Evolutionary conservation across 257 asterid genomes (phyloP).

Genomic region (Dorcoceras hygrometricum): DNA sequence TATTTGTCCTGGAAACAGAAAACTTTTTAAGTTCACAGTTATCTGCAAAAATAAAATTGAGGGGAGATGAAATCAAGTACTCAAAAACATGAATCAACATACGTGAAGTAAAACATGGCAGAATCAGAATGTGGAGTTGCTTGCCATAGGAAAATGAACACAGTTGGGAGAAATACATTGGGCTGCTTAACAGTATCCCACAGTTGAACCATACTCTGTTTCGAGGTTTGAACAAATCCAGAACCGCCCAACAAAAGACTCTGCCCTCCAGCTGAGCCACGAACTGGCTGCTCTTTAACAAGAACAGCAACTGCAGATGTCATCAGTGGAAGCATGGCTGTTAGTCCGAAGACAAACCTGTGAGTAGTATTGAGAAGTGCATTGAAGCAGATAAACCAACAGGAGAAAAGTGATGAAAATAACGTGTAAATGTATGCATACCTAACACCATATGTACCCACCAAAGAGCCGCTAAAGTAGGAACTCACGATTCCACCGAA

Average conservation of each 20-base stretch:
- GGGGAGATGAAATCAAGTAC: conserved; percentile 12
- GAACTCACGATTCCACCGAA: conserved; percentile 95
- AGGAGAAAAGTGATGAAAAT: background rate
- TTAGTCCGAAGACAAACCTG: conserved; percentile 95
- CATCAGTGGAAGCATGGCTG: conserved; percentile 88
- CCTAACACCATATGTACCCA: conserved; percentile 96
- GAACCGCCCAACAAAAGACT: conserved; percentile 35
- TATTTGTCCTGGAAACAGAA: conserved; percentile 65
- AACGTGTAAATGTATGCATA: conserved; percentile 29
- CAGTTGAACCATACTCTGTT: conserved; percentile 49
- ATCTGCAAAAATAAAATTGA: conserved; percentile 6
- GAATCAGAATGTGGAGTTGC: conserved; percentile 97
- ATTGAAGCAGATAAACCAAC: conserved; percentile 13
- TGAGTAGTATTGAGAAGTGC: conserved; percentile 23
- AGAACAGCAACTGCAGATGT: conserved; percentile 95
- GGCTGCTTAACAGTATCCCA: conserved; percentile 80
- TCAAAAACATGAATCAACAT: conserved; percentile 32
- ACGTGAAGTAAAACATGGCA: conserved; percentile 98
- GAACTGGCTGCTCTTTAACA: conserved; percentile 73
- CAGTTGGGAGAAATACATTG: conserved; percentile 82
- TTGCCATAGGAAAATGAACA: conserved; percentile 92
- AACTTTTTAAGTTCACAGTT: conserved; percentile 18
- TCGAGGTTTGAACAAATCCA: conserved; percentile 55
- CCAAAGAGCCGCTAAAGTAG: conserved; percentile 96
- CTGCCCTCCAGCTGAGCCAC: conserved; percentile 41